Conservation (phyloP, 2,329 filamentous ascomycete species). For the Cryphonectria radicalis region DNA sequence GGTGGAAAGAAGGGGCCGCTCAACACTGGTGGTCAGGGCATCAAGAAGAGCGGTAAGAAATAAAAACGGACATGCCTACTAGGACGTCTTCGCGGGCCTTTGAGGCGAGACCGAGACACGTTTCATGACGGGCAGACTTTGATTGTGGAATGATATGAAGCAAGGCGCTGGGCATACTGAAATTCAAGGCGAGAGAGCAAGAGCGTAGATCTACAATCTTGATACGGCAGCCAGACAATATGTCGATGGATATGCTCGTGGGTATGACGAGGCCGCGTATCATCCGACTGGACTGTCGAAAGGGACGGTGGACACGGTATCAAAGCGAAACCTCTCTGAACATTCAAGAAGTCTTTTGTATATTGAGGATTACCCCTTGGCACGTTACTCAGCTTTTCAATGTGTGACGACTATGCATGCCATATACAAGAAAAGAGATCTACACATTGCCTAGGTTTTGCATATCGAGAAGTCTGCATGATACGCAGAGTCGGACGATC, state of each 20-base stretch:
- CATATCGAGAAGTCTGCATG: background rate
- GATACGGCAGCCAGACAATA: background rate
- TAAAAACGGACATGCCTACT: constrained; percentile 49
- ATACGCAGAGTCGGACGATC: constrained; percentile 10
- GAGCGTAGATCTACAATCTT: background rate
- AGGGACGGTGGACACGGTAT: background rate
- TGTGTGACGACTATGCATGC: background rate
- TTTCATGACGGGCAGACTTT: constrained; percentile 22
- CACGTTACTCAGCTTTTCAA: background rate
- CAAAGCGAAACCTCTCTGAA: background rate
- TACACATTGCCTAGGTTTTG: background rate
- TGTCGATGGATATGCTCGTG: background rate
- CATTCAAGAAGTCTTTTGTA: no score
- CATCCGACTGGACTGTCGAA: background rate
- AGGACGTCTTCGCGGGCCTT: background rate
- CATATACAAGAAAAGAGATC: background rate
- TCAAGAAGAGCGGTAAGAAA: constrained; percentile 99
- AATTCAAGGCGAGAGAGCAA: constrained; percentile 15
- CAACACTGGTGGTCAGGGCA: constrained; percentile 82
- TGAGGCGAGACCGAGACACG: constrained; percentile 6
- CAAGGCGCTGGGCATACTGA: constrained; percentile 31
- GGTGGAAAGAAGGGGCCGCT: constrained; percentile 90
- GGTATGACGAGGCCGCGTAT: background rate
- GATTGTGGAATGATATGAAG: constrained; percentile 20
- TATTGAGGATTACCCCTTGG: background rate